A percentile compares a stretch with the other conserved stretches of the same genome.
phyloP scores from a whole-genome alignment of 2,329 filamentous ascomycete species.

The Raffaelea arxii region DNA sequence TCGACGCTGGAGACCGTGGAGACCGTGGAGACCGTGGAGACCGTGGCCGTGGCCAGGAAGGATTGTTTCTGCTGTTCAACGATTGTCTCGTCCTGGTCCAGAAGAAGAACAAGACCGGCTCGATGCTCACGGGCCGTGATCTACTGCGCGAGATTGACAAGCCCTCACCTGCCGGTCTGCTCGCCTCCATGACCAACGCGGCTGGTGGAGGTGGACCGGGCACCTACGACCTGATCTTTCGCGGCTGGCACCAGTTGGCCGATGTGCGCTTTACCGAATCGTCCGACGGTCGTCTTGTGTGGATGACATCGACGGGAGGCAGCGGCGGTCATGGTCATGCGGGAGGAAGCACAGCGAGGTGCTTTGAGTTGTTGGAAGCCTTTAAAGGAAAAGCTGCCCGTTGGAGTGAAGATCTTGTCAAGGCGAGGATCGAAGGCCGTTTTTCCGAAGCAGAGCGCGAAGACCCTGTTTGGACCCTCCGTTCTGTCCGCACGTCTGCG shows the following conservation, averaged over 20 bases:
- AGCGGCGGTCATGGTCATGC: conserved; percentile 46
- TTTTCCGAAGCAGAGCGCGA: conserved; percentile 80
- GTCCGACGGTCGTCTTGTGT: conserved; percentile 51
- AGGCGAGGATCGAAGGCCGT: conserved; percentile 75
- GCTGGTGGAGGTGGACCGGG: conserved; percentile 51
- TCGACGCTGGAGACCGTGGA: conserved; percentile 28
- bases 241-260: conserved; percentile 59
- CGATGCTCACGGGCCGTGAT: conserved; percentile 61
- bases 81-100: conserved; percentile 71
- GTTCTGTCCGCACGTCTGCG: conserved; percentile 50
- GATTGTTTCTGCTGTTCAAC: conserved; percentile 75
- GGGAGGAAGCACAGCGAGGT: conserved; percentile 48
- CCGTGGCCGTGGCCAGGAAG: conserved; percentile 38
- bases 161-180: conserved; percentile 53
- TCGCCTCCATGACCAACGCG: conserved; percentile 54
- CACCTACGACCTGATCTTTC: conserved; percentile 64
- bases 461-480: conserved; percentile 68
- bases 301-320: conserved; percentile 56
- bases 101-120: conserved; percentile 51
- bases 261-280: conserved; percentile 68
- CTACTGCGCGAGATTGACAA: conserved; percentile 80
- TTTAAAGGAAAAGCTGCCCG: conserved; percentile 71
- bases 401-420: conserved; percentile 76
- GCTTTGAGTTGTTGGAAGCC: conserved; percentile 61
- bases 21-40: conserved; percentile 37